phyloP scores from a whole-genome alignment of 495 filamentous ascomycete species.

The Lindgomyces ingoldianus region DNA sequence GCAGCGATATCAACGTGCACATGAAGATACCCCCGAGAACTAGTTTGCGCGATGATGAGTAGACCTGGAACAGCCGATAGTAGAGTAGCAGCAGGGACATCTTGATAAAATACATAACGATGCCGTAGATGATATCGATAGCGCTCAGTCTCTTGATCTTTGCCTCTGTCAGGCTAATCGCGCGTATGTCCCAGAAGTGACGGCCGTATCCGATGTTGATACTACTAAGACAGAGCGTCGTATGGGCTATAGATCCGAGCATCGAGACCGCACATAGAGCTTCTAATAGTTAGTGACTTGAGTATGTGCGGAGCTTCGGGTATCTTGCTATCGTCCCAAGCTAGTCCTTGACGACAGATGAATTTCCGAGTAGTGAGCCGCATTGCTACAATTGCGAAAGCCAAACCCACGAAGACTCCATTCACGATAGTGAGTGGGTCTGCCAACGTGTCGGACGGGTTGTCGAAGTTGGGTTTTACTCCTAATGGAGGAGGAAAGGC shows the following conservation, averaged over 20 bases:
- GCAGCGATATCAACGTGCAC: background rate
- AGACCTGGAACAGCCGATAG: background rate
- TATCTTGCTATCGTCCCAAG: background rate
- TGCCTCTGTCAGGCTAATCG: background rate
- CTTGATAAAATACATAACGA: slow-evolving; percentile 5
- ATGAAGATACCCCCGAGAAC: background rate
- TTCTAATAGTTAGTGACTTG: background rate
- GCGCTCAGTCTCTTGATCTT: background rate
- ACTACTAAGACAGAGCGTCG: background rate
- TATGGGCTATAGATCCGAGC: background rate
- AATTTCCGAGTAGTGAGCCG: background rate
- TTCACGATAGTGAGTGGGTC: background rate
- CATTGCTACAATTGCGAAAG: background rate
- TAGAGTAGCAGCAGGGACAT: background rate
- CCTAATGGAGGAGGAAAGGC: background rate
- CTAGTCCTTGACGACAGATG: background rate
- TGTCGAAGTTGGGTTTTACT: background rate
- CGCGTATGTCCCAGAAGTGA: slow-evolving; percentile 8
- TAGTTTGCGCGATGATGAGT: background rate
- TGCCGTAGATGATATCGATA: background rate
- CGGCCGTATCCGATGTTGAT: slow-evolving; percentile 1
- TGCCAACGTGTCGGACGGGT: background rate
- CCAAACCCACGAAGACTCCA: background rate
- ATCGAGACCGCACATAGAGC: background rate
- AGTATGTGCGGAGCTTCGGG: background rate